Conservation (phyloP, 2,329 filamentous ascomycete species). For the Simplicillium aogashimaense region DNA sequence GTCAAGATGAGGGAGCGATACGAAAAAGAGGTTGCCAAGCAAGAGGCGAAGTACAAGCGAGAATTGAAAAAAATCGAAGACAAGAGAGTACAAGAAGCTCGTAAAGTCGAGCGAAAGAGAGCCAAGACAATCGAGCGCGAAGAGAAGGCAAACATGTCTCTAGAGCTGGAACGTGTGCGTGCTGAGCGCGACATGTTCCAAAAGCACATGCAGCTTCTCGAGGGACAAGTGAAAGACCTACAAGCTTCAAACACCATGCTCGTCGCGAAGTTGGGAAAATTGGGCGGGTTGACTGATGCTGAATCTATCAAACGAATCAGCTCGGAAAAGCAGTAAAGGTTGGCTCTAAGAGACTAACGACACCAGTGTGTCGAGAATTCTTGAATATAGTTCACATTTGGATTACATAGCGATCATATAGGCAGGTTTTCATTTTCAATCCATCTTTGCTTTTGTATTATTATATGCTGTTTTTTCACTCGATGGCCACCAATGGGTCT, state of each 20-base stretch:
- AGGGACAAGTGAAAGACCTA: constrained; percentile 43
- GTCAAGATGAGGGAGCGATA: constrained; percentile 55
- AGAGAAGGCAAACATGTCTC: constrained; percentile 34
- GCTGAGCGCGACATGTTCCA: constrained; percentile 42
- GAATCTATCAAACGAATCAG: not conserved
- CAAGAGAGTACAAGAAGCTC: constrained; percentile 51
- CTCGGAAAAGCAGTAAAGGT: not conserved
- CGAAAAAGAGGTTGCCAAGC: constrained; percentile 52
- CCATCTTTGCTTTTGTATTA: too few species aligned
- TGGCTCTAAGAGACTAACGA: too few species aligned
- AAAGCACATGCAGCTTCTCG: constrained; percentile 44
- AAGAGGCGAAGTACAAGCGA: constrained; percentile 54
- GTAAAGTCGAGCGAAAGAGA: constrained; percentile 43
- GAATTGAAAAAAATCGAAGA: constrained; percentile 57
- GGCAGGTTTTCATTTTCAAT: too few species aligned
- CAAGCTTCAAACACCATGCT: constrained; percentile 52
- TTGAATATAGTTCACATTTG: too few species aligned
- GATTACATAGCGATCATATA: too few species aligned
- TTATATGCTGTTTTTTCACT: not conserved
- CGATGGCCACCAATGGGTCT: constrained; percentile 5
- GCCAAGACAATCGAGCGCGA: constrained; percentile 44
- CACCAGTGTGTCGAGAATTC: too few species aligned
- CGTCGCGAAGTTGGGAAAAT: constrained; percentile 40
- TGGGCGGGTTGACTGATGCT: constrained; percentile 13
- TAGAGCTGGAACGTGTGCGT: constrained; percentile 41